Percentiles rank a stretch among this genome's conserved stretches.
These are phyloP conservation scores for Myxozyma geophila DNA, from an alignment of 805 yeast genomes.

Conservation along the genomic window DNA sequence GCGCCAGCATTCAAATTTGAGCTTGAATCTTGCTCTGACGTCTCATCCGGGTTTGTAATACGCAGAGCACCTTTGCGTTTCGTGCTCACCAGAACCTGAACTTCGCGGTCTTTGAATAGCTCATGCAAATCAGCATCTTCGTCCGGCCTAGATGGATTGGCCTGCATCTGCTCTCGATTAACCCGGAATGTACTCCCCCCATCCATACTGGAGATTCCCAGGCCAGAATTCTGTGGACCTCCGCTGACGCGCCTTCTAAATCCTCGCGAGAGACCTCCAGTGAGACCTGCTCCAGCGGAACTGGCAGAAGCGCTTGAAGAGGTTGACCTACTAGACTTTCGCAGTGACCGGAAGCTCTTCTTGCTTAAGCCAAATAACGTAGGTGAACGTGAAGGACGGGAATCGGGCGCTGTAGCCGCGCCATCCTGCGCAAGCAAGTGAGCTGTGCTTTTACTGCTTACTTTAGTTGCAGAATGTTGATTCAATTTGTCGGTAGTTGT, in stretches of 20 bases:
- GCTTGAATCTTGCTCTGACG: background rate
- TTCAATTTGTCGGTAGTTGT: background rate
- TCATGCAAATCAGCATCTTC: slow-evolving; percentile 43
- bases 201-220: background rate
- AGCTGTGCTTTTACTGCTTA: background rate
- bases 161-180: background rate
- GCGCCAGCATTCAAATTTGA: background rate
- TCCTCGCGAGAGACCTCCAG: slow-evolving; percentile 12
- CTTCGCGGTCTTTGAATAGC: slow-evolving; percentile 59
- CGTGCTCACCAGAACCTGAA: slow-evolving; percentile 71
- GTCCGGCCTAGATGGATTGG: slow-evolving; percentile 40
- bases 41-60: slow-evolving; percentile 63
- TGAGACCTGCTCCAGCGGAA: background rate
- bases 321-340: slow-evolving; percentile 4
- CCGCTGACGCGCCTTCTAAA: slow-evolving; percentile 26
- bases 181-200: background rate
- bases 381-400: background rate
- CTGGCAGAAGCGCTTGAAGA: slow-evolving; percentile 5
- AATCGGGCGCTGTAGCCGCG: background rate
- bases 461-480: background rate
- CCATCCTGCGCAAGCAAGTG: background rate
- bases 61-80: slow-evolving; percentile 63
- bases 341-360: slow-evolving; percentile 11
- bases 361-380: slow-evolving; percentile 12
- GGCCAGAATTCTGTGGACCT: slow-evolving; percentile 18